phyloP scores from a whole-genome alignment of 352 stramenopile species.

The Pythium vanterpoolii region DNA sequence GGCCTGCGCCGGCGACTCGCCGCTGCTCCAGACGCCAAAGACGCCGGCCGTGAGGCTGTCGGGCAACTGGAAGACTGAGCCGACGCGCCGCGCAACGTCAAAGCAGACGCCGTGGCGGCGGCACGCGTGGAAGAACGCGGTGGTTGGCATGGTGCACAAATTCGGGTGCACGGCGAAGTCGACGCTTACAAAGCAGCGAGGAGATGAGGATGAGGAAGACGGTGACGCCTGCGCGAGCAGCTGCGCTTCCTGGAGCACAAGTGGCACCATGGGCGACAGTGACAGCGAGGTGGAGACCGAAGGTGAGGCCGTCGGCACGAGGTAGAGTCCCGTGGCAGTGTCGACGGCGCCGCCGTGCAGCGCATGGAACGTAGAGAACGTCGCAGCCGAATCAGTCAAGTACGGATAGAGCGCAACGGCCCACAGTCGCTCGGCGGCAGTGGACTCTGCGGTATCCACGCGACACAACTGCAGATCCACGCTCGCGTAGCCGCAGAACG shows the following conservation, averaged over 20 bases:
- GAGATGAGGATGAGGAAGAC: neutral
- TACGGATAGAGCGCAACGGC: conserved; percentile 72
- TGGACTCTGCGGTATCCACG: conserved; percentile 30
- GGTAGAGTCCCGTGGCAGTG: conserved; percentile 31
- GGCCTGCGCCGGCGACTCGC: conserved; percentile 44
- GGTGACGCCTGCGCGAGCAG: conserved; percentile 2
- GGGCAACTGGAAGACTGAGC: conserved; percentile 64
- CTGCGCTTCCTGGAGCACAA: conserved; percentile 29
- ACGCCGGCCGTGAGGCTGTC: conserved; percentile 82
- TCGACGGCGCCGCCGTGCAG: conserved; percentile 46
- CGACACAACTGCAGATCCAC: conserved; percentile 76
- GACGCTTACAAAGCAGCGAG: conserved; percentile 51
- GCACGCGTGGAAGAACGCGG: conserved; percentile 87
- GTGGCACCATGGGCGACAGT: neutral
- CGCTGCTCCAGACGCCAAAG: conserved; percentile 65
- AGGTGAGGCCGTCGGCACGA: conserved; percentile 21
- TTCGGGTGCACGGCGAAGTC: conserved; percentile 81
- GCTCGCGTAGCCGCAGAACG: conserved; percentile 80
- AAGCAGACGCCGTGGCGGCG: conserved; percentile 86
- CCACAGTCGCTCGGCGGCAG: conserved; percentile 56
- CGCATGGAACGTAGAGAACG: conserved; percentile 69
- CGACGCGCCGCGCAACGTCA: conserved; percentile 65
- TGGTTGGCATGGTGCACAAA: conserved; percentile 73
- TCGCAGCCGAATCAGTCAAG: conserved; percentile 71
- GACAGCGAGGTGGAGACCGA: neutral